These are phyloP conservation scores for Geranium brycei DNA, from an alignment of 345 rosid genomes.

Conservation along the genomic window DNA sequence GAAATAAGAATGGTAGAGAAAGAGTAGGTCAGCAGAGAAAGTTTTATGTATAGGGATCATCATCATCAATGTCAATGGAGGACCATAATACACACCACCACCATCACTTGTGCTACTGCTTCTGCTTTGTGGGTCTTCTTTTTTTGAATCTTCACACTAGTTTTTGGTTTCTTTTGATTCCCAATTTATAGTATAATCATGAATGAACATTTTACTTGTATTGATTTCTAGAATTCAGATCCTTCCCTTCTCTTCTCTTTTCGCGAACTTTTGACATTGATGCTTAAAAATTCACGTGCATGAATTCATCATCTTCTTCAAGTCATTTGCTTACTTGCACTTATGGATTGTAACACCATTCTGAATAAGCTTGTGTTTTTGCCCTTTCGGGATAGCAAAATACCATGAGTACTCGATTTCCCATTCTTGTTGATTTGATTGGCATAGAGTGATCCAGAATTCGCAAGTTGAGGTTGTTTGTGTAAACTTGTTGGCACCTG, in stretches of 20 bases:
- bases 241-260: constrained; percentile 7
- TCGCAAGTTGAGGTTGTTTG: too few species aligned
- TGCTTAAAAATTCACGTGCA: too few species aligned
- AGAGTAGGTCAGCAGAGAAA: constrained; percentile 37
- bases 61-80: constrained; percentile 29
- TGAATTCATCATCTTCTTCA: too few species aligned
- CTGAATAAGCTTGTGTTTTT: too few species aligned
- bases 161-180: constrained; percentile 13
- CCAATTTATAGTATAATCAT: constrained; percentile 27
- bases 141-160: constrained; percentile 17
- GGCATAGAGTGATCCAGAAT: too few species aligned
- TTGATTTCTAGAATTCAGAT: constrained; percentile 23
- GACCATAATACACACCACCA: constrained; percentile 17
- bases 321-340: too few species aligned
- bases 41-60: constrained; percentile 41
- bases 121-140: constrained; percentile 22
- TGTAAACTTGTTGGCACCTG: too few species aligned
- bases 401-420: too few species aligned
- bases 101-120: constrained; percentile 12
- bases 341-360: too few species aligned
- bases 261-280: too few species aligned
- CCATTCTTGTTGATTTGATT: too few species aligned
- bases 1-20: constrained; percentile 31
- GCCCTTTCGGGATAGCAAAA: too few species aligned
- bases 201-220: constrained; percentile 39